Evolutionary conservation across 2,329 filamentous ascomycete species (phyloP).

Genomic region (Penicillium palitans): DNA sequence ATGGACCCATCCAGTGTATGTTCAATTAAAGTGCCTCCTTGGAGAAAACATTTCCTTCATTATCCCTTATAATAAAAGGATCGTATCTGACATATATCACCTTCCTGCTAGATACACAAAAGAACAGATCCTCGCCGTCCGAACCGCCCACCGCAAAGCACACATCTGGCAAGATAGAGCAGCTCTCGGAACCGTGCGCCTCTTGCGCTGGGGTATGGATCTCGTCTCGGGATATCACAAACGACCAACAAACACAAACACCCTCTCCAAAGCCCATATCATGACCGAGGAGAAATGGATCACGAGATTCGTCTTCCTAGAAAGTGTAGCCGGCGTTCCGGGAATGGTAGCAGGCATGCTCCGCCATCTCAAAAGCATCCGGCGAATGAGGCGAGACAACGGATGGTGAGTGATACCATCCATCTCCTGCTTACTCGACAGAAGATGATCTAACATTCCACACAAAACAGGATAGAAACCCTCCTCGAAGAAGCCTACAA

Average conservation of each 20-base stretch:
- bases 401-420: slow-evolving; percentile 61
- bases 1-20: slow-evolving; percentile 63
- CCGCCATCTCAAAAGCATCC: slow-evolving; percentile 76
- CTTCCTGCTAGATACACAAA: slow-evolving; percentile 59
- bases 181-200: slow-evolving; percentile 71
- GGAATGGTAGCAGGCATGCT: slow-evolving; percentile 95
- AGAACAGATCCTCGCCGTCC: slow-evolving; percentile 71
- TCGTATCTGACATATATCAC: not conserved
- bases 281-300: slow-evolving; percentile 86
- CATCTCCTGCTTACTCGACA: too few species aligned
- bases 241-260: slow-evolving; percentile 39
- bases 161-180: slow-evolving; percentile 70
- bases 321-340: slow-evolving; percentile 87
- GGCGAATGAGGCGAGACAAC: slow-evolving; percentile 82
- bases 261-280: slow-evolving; percentile 52
- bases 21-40: not conserved
- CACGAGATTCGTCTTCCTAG: slow-evolving; percentile 82
- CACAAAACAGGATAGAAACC: slow-evolving; percentile 70
- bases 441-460: not conserved
- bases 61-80: not conserved
- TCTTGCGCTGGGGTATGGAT: slow-evolving; percentile 76
- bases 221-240: slow-evolving; percentile 75
- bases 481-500: slow-evolving; percentile 87
- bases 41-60: not conserved
- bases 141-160: slow-evolving; percentile 71